Base-by-base conservation (phyloP, 371 early-diverging fungal species). In the Lichtheimia hyalospora region DNA sequence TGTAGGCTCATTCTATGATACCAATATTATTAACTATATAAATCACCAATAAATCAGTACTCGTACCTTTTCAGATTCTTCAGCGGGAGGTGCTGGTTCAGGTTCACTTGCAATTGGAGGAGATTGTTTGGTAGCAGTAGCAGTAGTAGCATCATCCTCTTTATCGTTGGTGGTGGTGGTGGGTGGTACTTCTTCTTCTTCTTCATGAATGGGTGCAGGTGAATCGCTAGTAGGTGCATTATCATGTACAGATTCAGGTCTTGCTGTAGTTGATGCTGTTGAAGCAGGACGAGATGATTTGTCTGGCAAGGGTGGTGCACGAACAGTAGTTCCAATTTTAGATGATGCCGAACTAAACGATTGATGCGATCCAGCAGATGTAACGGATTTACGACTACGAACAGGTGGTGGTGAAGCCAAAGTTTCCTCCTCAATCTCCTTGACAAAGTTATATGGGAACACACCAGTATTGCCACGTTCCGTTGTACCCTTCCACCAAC, bases 401-500 rank as follows among this genome's bases (percentile, higher is more conserved):
- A 62, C 64, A 25, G 80, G 74, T 27, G 73, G 68, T 21, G 82
- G 76, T 5, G 76, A 74, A 5, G 71, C 70, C 8, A 64, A 52
- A 14, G 49, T 34, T 20, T 83, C 71, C 42, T 82, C 73, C 52
- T 75, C 79, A 58, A 86, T 67, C 60, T 80, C 82, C 63, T 84
- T 75, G 6, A 86, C 84, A 73, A 81, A 84, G 52, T 82, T 81
- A 48, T 74, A 72, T 12, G 86, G 86, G 50, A 86, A 86, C 20
- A 84, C 73, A 23, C 86, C 86, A 1, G 50, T 55, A 14, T 77
- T 69, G n/a, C 86, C 86, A 42, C 78, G 71, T 34, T 86, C 85
- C 21, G 84, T 82, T 52, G 56, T 73, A 25, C 86, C 86, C 48
- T 66, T 70, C 85, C 84, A 86, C 86, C 86, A 86, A 14, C 83